Percentiles rank a stretch among this genome's conserved stretches.
These are phyloP conservation scores for Xanthoparmelia taractica DNA, from an alignment of 495 filamentous ascomycete genomes.

Conservation along the genomic window DNA sequence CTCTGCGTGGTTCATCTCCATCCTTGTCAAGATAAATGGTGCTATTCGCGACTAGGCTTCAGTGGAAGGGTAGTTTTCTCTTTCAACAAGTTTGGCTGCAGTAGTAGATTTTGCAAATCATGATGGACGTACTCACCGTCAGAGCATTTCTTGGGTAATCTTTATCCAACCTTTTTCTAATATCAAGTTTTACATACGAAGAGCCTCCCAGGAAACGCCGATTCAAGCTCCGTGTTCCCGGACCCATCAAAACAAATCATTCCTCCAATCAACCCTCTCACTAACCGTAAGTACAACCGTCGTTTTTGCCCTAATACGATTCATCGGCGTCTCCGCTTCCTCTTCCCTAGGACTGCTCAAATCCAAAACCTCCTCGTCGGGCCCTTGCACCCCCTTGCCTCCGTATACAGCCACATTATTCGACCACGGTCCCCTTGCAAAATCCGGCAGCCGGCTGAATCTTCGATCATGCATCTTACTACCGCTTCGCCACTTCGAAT, in stretches of 20 bases:
- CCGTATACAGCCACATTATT: background rate
- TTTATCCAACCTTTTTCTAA: too few species aligned
- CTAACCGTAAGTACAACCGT: conserved; percentile 16
- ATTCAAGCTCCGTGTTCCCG: too few species aligned
- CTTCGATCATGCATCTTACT: background rate
- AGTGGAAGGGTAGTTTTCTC: too few species aligned
- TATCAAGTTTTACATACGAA: too few species aligned
- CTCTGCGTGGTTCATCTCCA: too few species aligned
- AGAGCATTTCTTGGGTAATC: too few species aligned
- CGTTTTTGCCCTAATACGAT: conserved; percentile 13
- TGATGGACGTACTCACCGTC: too few species aligned
- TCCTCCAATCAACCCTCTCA: conserved; percentile 12
- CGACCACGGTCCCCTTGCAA: background rate
- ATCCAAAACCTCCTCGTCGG: background rate
- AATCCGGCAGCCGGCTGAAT: background rate
- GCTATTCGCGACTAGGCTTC: too few species aligned
- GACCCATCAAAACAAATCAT: conserved; percentile 9
- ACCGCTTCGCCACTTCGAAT: background rate
- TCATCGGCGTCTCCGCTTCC: conserved; percentile 10
- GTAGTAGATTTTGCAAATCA: too few species aligned
- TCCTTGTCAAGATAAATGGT: too few species aligned
- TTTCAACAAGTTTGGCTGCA: too few species aligned
- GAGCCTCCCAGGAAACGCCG: too few species aligned
- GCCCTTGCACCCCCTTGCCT: background rate
- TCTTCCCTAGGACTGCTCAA: background rate